Evolutionary conservation across 2,329 filamentous ascomycete species (phyloP), one percentile per base, ranked within the genome.

Genomic region (Aspergillus candidus): DNA sequence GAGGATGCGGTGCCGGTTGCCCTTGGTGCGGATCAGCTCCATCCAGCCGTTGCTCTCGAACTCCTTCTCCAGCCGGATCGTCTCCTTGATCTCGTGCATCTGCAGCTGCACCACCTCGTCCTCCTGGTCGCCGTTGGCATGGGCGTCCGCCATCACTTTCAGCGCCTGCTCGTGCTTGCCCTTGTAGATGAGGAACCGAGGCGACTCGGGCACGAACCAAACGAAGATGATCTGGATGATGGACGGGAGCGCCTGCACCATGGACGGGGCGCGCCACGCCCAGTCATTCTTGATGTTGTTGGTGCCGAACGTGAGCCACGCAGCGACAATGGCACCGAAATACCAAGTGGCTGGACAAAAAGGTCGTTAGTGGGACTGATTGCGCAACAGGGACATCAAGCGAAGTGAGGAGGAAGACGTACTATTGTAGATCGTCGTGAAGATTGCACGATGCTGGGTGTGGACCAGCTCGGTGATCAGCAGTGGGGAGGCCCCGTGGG

Each of bases 181-280:
- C 35, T 60, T 62, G 15, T 55, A 58, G 39, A 65, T 57, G 31
- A 57, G 47, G 39, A 53, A 86, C 0, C 83, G 71, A 0, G 82
- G 82, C 0, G 78, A 81, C 50, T 86, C 82, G 0, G 82, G 83
- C 54, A 85, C 79, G 61, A 82, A 78, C 73, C 78, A 80, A 15
- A 83, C 73, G 6, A 72, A 58, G 1, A 55, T 54, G 35, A 83
- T 63, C 2, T 84, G 70, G 1, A 76, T 44, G 2, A 82, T 48
- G 0, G 83, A 72, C 1, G 79, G 79, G 0, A 80, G 57, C 14
- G 82, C 82, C 56, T 85, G 80, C 55, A 83, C 82, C 3, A 63
- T 56, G 6, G 69, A 67, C 0, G 73, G 73, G 29, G 73, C 60
- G 32, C 73, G 60, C 73, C 67, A 70, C 3, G 63, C 61, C 73